Percentiles rank a stretch among this genome's conserved stretches.
Evolutionary conservation across 2,329 filamentous ascomycete species (phyloP).

Genomic region (Phoma sp.): DNA sequence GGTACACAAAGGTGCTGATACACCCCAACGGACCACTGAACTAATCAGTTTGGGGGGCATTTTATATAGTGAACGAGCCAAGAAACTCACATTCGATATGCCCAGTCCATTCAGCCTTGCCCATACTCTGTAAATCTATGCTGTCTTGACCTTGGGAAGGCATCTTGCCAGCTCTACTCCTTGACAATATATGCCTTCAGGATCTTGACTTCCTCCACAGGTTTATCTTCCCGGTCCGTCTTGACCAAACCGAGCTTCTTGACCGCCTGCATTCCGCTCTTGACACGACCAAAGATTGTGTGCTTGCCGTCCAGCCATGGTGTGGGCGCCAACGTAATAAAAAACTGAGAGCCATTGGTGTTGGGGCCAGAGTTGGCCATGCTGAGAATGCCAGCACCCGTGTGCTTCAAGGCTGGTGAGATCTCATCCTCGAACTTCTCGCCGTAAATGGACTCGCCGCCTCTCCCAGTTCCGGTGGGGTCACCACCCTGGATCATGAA

Average conservation of each 20-base stretch:
- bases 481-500: slow-evolving; percentile 98
- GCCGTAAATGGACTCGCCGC: slow-evolving; percentile 88
- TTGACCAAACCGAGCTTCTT: slow-evolving; percentile 88
- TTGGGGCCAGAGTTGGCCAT: slow-evolving; percentile 97
- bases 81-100: slow-evolving; percentile 4
- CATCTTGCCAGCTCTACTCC: slow-evolving; percentile 57
- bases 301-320: slow-evolving; percentile 98
- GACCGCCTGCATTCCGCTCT: slow-evolving; percentile 81
- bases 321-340: slow-evolving; percentile 90
- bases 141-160: background rate
- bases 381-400: slow-evolving; percentile 88
- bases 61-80: background rate
- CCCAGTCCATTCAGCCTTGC: background rate
- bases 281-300: slow-evolving; percentile 93
- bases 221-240: slow-evolving; percentile 81
- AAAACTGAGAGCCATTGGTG: slow-evolving; percentile 96
- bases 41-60: slow-evolving; percentile 20
- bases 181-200: slow-evolving; percentile 75
- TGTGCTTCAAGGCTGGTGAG: slow-evolving; percentile 78
- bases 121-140: background rate
- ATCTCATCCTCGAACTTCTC: slow-evolving; percentile 97
- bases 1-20: slow-evolving; percentile 73
- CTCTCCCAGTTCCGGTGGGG: slow-evolving; percentile 90
- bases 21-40: slow-evolving; percentile 63
- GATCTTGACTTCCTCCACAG: slow-evolving; percentile 83